These are phyloP conservation scores for Cercospora canescens DNA, from an alignment of 2,329 filamentous ascomycete species.

Conservation along the genomic window DNA sequence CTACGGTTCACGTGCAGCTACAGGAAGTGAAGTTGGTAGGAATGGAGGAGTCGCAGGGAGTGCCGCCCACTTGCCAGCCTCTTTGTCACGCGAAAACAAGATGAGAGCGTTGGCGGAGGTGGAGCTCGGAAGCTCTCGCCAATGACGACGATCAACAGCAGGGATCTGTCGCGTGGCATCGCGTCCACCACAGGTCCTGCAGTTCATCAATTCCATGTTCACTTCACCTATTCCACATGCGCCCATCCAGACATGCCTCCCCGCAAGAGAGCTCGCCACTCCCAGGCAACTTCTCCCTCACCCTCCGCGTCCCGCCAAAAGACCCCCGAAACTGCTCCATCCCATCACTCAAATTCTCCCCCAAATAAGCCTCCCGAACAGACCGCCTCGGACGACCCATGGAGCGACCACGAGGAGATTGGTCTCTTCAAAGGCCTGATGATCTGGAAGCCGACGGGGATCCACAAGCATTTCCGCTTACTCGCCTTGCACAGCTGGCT, in stretches of 20 bases:
- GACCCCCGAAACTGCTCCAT: conserved; percentile 31
- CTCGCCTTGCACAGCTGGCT: conserved; percentile 63
- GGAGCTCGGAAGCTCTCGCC: not conserved
- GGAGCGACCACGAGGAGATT: conserved; percentile 95
- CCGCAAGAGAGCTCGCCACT: conserved; percentile 64
- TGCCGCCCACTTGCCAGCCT: not conserved
- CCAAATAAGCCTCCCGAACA: conserved; percentile 15
- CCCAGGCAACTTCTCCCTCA: conserved; percentile 56
- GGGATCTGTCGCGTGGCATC: conserved; percentile 5
- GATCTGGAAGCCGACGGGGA: conserved; percentile 92
- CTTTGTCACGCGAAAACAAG: conserved; percentile 2
- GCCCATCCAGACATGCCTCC: conserved; percentile 59
- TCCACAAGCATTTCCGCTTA: conserved; percentile 94
- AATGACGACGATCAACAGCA: conserved; percentile 1
- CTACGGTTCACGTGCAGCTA: not conserved
- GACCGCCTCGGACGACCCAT: conserved; percentile 60
- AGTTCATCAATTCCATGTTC: not conserved
- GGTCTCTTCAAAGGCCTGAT: conserved; percentile 92
- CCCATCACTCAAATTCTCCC: conserved; percentile 32
- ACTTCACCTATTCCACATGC: not conserved
- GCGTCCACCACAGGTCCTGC: conserved; percentile 1
- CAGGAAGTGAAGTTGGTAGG: not conserved
- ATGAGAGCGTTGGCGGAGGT: not conserved
- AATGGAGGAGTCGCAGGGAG: not conserved
- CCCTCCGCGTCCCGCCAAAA: conserved; percentile 44